Conservation (phyloP, 495 filamentous ascomycete genomes). For the Penicillium subrubescens region DNA sequence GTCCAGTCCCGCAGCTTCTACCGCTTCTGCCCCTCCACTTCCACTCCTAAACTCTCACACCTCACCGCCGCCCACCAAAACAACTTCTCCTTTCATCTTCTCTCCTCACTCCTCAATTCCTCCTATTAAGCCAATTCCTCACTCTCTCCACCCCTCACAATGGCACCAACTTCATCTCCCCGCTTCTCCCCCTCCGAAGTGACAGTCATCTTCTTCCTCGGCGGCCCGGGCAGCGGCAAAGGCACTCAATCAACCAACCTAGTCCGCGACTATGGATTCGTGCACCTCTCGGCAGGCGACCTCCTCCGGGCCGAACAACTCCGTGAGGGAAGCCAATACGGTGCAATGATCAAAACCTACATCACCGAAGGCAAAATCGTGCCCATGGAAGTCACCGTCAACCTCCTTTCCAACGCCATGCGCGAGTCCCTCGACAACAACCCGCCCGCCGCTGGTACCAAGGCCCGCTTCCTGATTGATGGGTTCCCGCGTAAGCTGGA, state of each 20-base stretch:
- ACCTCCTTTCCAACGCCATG: conserved; percentile 92
- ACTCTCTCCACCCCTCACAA: conserved; percentile 20
- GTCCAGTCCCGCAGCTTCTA: conserved; percentile 4
- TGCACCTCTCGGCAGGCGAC: conserved; percentile 90
- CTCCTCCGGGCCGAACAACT: conserved; percentile 91
- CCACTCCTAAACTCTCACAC: conserved; percentile 9
- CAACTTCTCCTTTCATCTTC: background rate
- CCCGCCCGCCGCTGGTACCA: conserved; percentile 26
- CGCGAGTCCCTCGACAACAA: conserved; percentile 52
- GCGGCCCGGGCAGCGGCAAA: conserved; percentile 58
- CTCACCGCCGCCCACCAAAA: conserved; percentile 12
- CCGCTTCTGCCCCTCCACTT: conserved; percentile 8
- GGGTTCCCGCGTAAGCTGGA: conserved; percentile 96
- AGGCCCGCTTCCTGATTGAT: conserved; percentile 80
- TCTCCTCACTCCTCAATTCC: conserved; percentile 2
- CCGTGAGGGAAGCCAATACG: conserved; percentile 80
- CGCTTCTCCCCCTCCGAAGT: conserved; percentile 79
- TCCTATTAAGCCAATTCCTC: conserved; percentile 2
- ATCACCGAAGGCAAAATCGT: conserved; percentile 95
- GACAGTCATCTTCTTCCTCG: conserved; percentile 74
- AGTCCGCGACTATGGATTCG: conserved; percentile 87
- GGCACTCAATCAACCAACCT: conserved; percentile 83
- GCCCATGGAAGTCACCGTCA: conserved; percentile 97
- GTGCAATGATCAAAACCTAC: conserved; percentile 83
- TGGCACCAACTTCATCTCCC: conserved; percentile 46